phyloP scores from a whole-genome alignment of 2,329 filamentous ascomycete genomes.

The Myriangium duriaei region DNA sequence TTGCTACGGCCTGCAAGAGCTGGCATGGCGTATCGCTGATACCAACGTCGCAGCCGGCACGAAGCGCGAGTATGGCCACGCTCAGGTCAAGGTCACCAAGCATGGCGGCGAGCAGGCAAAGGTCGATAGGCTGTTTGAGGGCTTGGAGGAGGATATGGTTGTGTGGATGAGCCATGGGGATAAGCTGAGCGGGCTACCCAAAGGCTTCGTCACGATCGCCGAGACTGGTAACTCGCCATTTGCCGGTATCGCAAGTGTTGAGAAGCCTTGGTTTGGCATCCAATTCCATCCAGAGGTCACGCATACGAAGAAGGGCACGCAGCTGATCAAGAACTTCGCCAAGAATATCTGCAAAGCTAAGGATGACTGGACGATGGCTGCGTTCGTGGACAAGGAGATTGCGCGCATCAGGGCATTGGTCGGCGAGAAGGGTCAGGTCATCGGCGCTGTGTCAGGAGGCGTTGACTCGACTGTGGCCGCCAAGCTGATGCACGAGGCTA shows the following conservation, averaged over 20 bases:
- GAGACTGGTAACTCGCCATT: conserved; percentile 64
- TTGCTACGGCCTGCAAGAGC: conserved; percentile 57
- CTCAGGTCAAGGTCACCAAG: conserved; percentile 49
- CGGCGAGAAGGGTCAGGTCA: conserved; percentile 69
- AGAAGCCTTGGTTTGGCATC: conserved; percentile 62
- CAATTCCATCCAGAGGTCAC: conserved; percentile 86
- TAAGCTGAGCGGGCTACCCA: conserved; percentile 64
- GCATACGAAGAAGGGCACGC: conserved; percentile 55
- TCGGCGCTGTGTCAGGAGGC: conserved; percentile 68
- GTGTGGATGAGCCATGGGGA: conserved; percentile 86
- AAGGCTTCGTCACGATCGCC: conserved; percentile 61
- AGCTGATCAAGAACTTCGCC: conserved; percentile 71
- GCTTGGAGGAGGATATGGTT: conserved; percentile 55
- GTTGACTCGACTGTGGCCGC: conserved; percentile 85
- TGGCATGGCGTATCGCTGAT: conserved; percentile 55
- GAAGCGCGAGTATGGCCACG: conserved; percentile 59
- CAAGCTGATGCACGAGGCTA: conserved; percentile 74
- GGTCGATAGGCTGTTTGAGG: conserved; percentile 68
- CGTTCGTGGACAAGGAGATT: conserved; percentile 74
- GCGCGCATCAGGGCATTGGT: conserved; percentile 67
- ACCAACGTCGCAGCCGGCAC: conserved; percentile 57
- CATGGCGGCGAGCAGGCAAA: conserved; percentile 45
- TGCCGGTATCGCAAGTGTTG: conserved; percentile 64
- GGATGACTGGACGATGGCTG: conserved; percentile 72
- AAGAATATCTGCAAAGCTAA: conserved; percentile 67